A percentile compares a stretch with the other conserved stretches of the same genome.
Conservation (phyloP, 2,329 filamentous ascomycete species). For the Nannizziopsis barbatae region DNA sequence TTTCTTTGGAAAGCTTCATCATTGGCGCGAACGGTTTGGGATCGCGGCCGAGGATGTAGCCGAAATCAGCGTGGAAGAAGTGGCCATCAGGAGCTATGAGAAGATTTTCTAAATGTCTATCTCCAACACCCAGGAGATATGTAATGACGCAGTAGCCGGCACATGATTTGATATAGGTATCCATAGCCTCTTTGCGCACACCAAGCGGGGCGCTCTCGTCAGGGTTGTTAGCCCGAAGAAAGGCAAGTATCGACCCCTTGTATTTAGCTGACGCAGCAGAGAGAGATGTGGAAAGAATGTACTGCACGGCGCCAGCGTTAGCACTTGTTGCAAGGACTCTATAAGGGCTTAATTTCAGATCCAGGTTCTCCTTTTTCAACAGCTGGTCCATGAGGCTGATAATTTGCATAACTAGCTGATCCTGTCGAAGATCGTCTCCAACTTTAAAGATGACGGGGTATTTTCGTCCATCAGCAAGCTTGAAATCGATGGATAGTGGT, state of each 20-base stretch:
- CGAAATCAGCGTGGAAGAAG: slow-evolving; percentile 98
- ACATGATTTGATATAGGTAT: slow-evolving; percentile 90
- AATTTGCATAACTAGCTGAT: slow-evolving; percentile 93
- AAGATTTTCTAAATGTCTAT: slow-evolving; percentile 90
- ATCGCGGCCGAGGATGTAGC: slow-evolving; percentile 92
- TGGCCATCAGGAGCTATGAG: slow-evolving; percentile 79
- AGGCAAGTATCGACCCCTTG: slow-evolving; percentile 65
- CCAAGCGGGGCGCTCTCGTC: slow-evolving; percentile 71
- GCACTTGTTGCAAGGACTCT: slow-evolving; percentile 90
- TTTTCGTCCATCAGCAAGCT: slow-evolving; percentile 60
- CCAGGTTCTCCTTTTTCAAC: slow-evolving; percentile 87
- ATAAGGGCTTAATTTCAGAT: slow-evolving; percentile 89
- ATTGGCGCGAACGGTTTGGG: slow-evolving; percentile 94
- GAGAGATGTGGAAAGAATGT: slow-evolving; percentile 75
- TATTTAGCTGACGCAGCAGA: slow-evolving; percentile 76
- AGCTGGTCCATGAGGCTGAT: slow-evolving; percentile 97
- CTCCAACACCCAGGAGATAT: slow-evolving; percentile 90
- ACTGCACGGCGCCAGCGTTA: slow-evolving; percentile 82
- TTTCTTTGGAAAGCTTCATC: slow-evolving; percentile 95
- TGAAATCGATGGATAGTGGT: slow-evolving; percentile 84
- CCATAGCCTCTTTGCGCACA: slow-evolving; percentile 81
- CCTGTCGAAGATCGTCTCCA: slow-evolving; percentile 89
- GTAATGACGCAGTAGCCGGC: slow-evolving; percentile 98
- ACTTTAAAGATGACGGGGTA: slow-evolving; percentile 97
- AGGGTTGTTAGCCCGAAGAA: slow-evolving; percentile 79